Evolutionary conservation across 139 green algal genomes (phyloP).

Genomic region (Picochlorum sp.): DNA sequence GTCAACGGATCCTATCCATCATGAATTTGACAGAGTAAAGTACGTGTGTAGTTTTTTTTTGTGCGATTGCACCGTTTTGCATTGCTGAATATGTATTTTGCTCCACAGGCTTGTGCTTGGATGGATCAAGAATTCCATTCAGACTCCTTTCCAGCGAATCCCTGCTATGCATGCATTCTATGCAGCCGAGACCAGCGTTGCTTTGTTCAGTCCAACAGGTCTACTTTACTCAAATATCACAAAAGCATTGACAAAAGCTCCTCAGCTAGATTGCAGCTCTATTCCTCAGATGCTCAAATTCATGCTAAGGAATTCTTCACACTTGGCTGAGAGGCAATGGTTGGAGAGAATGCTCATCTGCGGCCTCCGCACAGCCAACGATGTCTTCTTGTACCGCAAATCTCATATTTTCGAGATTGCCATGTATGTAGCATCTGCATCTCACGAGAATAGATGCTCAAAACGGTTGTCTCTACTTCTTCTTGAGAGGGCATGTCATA

Average conservation of each 20-base stretch:
- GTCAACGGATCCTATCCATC: too few relatives aligned
- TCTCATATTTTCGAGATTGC: conserved; percentile 34
- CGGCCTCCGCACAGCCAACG: conserved; percentile 23
- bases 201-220: conserved; percentile 30
- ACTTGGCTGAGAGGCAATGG: conserved; percentile 23
- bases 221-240: conserved; percentile 34
- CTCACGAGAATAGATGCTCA: conserved; percentile 8
- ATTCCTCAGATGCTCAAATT: conserved; percentile 19
- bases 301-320: too few relatives aligned
- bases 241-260: conserved; percentile 34
- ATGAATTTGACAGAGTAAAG: too few relatives aligned
- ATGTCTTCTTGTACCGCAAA: conserved; percentile 23
- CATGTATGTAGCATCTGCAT: conserved; percentile 33
- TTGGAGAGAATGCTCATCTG: conserved; percentile 48
- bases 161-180: conserved; percentile 38
- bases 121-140: conserved; percentile 30
- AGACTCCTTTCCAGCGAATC: conserved; percentile 37
- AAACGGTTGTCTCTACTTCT: conserved; percentile 12
- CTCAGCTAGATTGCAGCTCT: conserved; percentile 34
- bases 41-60: neutral
- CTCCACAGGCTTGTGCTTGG: conserved; percentile 31
- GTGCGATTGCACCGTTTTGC: neutral
- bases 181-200: conserved; percentile 44
- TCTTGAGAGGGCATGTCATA: conserved; percentile 16
- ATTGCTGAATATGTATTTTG: neutral